These are phyloP conservation scores for Globomyces pollinis-pini DNA, from an alignment of 192 early-diverging fungal species.

Conservation along the genomic window DNA sequence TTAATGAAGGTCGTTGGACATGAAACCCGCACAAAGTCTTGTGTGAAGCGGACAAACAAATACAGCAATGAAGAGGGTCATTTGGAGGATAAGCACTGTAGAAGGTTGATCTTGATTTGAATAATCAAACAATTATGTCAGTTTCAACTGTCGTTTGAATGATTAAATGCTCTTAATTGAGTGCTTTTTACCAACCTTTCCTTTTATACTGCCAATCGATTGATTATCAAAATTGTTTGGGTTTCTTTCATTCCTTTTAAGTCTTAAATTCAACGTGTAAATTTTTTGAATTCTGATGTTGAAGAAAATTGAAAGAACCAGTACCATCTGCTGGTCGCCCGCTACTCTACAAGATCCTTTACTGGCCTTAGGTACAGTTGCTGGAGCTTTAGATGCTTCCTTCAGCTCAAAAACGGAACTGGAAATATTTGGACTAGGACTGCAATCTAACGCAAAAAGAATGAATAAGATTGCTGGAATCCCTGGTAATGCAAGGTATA, in stretches of 20 bases:
- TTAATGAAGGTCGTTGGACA: too few species aligned
- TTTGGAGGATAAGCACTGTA: too few species aligned
- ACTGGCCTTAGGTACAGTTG: conserved; percentile 85
- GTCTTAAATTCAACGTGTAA: neutral
- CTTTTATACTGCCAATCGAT: too few species aligned
- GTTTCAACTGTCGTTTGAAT: too few species aligned
- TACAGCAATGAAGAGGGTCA: too few species aligned
- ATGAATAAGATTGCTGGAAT: conserved; percentile 49
- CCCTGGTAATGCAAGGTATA: conserved; percentile 53
- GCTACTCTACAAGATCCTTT: conserved; percentile 55
- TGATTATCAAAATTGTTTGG: too few species aligned
- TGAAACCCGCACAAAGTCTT: too few species aligned
- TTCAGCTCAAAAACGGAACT: conserved; percentile 85
- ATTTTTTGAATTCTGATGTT: neutral
- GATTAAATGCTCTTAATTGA: too few species aligned
- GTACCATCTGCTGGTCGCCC: conserved; percentile 82
- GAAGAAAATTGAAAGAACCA: conserved; percentile 59
- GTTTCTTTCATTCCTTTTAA: neutral
- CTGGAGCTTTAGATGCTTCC: conserved; percentile 92
- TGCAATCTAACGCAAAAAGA: conserved; percentile 18
- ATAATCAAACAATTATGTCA: too few species aligned
- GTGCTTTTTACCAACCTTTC: too few species aligned
- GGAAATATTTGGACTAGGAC: conserved; percentile 75
- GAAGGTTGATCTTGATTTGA: too few species aligned
- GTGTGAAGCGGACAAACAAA: too few species aligned